Percentiles rank a stretch among this genome's conserved stretches.
phyloP scores from a whole-genome alignment of 331 rosid genomes.

The Malus hybrid region DNA sequence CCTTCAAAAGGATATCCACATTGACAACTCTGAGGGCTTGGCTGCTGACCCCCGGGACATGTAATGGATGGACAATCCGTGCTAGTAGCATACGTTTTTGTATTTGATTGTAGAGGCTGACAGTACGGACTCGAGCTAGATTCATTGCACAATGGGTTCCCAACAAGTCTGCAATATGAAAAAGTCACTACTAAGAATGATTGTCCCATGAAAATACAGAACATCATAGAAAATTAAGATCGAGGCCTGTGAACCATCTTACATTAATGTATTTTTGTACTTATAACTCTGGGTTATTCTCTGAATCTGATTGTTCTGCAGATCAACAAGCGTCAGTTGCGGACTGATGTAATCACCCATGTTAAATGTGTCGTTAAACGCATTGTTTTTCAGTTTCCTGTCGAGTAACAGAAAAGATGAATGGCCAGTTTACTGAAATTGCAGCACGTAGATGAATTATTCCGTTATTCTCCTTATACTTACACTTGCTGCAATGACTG shows the following conservation, averaged over 20 bases:
- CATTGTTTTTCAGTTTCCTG: conserved; percentile 74
- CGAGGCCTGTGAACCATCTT: conserved; percentile 20
- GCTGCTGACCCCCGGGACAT: conserved; percentile 56
- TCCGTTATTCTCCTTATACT: background rate
- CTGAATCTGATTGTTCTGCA: conserved; percentile 65
- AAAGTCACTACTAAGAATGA: conserved; percentile 8
- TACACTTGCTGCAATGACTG: background rate
- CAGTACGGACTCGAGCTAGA: conserved; percentile 43
- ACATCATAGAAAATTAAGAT: background rate
- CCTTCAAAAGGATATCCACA: conserved; percentile 86
- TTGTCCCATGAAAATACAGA: background rate
- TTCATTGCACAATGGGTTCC: conserved; percentile 75
- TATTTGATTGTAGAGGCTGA: conserved; percentile 37
- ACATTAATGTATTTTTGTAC: conserved; percentile 63
- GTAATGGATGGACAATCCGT: conserved; percentile 45
- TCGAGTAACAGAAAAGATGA: background rate
- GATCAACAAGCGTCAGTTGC: conserved; percentile 68
- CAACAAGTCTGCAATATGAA: conserved; percentile 55
- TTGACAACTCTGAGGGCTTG: conserved; percentile 87
- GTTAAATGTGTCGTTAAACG: conserved; percentile 34
- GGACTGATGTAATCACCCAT: conserved; percentile 61
- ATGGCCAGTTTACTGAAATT: background rate
- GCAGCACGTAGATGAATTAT: too few relatives aligned
- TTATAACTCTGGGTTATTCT: conserved; percentile 25
- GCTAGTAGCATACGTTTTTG: conserved; percentile 62